Evolutionary conservation across 148 eudicot species (phyloP).

Genomic region (Camellia lanceoleosa): DNA sequence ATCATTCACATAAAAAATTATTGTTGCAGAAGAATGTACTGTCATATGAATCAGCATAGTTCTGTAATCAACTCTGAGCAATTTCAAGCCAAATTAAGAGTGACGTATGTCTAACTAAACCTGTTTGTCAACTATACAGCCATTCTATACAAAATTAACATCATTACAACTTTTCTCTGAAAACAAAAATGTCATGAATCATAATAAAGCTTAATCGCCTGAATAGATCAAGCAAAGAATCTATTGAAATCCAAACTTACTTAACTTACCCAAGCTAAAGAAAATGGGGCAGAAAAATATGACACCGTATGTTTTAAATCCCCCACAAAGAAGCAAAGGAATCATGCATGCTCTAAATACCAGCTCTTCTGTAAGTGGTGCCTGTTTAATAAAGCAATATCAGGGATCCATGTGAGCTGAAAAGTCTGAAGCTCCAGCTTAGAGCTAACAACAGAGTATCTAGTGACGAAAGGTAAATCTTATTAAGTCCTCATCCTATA

Average conservation of each 20-base stretch:
- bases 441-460: neutral
- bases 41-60: neutral
- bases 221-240: neutral
- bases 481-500: neutral
- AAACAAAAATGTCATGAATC: neutral
- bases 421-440: conserved; percentile 2
- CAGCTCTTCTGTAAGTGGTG: conserved; percentile 91
- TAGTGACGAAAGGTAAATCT: neutral
- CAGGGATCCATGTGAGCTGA: neutral
- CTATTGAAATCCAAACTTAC: conserved; percentile 1
- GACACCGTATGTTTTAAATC: conserved; percentile 60
- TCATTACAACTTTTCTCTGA: neutral
- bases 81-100: neutral
- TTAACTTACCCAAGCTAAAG: conserved; percentile 88
- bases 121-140: neutral
- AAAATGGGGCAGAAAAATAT: conserved; percentile 72
- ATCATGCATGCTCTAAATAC: conserved; percentile 98
- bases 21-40: neutral
- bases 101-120: neutral
- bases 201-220: neutral
- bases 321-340: conserved; percentile 89
- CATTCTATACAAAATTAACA: neutral
- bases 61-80: neutral
- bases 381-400: conserved; percentile 47
- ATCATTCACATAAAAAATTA: neutral